phyloP scores from a whole-genome alignment of 306 rosid genomes.

The Canavalia ensiformis region DNA sequence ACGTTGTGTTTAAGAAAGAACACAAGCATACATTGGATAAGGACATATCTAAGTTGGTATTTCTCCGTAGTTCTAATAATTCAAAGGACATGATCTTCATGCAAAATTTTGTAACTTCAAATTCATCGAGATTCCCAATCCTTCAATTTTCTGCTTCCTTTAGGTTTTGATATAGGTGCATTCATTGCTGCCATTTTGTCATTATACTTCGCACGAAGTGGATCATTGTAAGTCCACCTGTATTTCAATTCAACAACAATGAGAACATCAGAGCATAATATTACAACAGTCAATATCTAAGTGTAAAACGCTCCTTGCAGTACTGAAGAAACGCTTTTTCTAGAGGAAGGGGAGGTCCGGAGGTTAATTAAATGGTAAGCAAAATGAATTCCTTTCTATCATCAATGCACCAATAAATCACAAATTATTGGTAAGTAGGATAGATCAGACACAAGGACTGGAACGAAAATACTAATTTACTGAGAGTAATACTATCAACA shows the following conservation, averaged over 20 bases:
- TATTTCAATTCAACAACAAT: constrained; percentile 43
- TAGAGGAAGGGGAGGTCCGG: not conserved
- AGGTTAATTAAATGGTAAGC: constrained; percentile 4
- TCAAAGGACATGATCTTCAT: constrained; percentile 2
- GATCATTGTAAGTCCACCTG: constrained; percentile 99
- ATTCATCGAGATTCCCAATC: constrained; percentile 81
- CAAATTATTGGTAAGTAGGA: not conserved
- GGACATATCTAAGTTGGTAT: constrained; percentile 12
- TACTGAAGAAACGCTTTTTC: not conserved
- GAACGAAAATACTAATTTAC: not conserved
- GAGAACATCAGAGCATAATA: constrained; percentile 37
- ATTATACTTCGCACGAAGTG: constrained; percentile 93
- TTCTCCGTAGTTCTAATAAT: constrained; percentile 37
- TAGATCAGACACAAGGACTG: not conserved
- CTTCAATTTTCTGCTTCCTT: constrained; percentile 95
- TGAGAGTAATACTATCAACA: not conserved
- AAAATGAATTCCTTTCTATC: constrained; percentile 19
- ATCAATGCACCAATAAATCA: not conserved
- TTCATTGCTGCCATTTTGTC: constrained; percentile 97
- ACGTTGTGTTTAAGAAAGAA: constrained; percentile 21
- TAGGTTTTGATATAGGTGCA: constrained; percentile 74
- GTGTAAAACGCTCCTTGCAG: constrained; percentile 8
- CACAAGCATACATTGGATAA: constrained; percentile 35
- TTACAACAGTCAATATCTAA: not conserved
- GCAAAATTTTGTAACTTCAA: constrained; percentile 5